Evolutionary conservation across 2,329 filamentous ascomycete species (phyloP), one percentile per base, ranked within the genome.

Genomic region (Xylaria sp.): DNA sequence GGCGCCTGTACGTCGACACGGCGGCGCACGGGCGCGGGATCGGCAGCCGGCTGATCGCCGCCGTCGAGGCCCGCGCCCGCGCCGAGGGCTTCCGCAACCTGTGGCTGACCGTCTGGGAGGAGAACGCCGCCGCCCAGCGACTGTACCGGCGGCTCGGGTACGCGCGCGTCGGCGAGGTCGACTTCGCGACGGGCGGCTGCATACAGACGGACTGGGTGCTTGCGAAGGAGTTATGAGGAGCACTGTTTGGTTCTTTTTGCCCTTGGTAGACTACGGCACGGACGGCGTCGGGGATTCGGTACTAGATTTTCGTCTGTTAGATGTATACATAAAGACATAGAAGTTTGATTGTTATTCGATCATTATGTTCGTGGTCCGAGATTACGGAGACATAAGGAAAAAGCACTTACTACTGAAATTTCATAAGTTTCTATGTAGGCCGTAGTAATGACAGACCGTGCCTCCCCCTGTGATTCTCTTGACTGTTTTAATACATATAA

Each of bases 31-130:
- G 68, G 13, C 48, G 55, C 4, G 67, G 67, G 13, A 61, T 69
- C 22, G 68, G 68, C 9, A 64, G 49, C 39, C 62, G 51, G 51
- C 63, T 70, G 13, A 59, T 67, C 40, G 56, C 57, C 1, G 60
- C 56, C 1, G 60, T 68, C 2, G 67, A 69, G 52, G 39, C 18
- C 1, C 58, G 47, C 44, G 68, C 68, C 2, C 62, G 61, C 24
- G 60, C 54, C 16, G 63, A 67, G 50, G 66, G 66, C 13, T 66
- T 66, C 52, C 39, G 54, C 45, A 39, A 58, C 21, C 34, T 70
- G 7, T 69, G 67, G 67, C 42, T 70, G 26, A 62, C 60, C 2
- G 68, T 69, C 1, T 70, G 65, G 65, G 66, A 69, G 49, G 37
- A 68, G 2, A 64, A 65, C 22, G 1, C 17, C 5, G 43, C 21